phyloP scores from a whole-genome alignment of 2,329 filamentous ascomycete genomes.

The Penicillium sp. region DNA sequence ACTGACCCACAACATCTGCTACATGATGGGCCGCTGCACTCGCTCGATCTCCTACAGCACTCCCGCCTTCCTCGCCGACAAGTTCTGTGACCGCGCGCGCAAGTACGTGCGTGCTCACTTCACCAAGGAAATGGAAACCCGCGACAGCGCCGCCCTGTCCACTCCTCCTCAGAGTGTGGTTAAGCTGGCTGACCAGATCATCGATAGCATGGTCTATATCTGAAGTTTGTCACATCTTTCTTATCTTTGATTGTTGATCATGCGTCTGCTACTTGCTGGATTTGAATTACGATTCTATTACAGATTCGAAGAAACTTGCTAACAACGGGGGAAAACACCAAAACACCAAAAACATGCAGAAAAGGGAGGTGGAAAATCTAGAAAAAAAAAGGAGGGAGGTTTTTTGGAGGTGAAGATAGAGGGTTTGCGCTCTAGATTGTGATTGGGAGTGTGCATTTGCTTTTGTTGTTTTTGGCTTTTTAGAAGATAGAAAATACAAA shows the following conservation, averaged over 20 bases:
- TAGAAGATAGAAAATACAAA: too few species aligned
- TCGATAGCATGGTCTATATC: conserved; percentile 19
- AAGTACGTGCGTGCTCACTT: conserved; percentile 16
- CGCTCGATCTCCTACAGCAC: conserved; percentile 24
- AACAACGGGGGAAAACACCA: conserved; percentile 1
- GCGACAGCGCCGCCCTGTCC: background rate
- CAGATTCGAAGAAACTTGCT: too few species aligned
- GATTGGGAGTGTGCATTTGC: too few species aligned
- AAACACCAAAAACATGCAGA: background rate
- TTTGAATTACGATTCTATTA: too few species aligned
- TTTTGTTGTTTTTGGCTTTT: too few species aligned
- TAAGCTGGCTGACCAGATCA: background rate
- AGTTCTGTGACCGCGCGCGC: conserved; percentile 22
- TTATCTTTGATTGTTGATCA: too few species aligned
- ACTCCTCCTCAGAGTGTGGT: background rate
- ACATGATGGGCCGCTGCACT: conserved; percentile 27
- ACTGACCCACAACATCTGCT: conserved; percentile 24
- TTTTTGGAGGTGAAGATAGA: background rate
- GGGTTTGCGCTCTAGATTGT: too few species aligned
- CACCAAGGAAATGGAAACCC: background rate
- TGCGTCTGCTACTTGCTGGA: too few species aligned
- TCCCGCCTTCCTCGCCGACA: conserved; percentile 27
- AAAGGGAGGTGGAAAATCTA: background rate
- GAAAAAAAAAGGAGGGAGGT: background rate
- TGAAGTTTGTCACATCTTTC: too few species aligned